Percentiles rank a stretch among this genome's conserved stretches.
These are phyloP conservation scores for Venturia asperata DNA, from an alignment of 2,329 filamentous ascomycete species.

Conservation along the genomic window DNA sequence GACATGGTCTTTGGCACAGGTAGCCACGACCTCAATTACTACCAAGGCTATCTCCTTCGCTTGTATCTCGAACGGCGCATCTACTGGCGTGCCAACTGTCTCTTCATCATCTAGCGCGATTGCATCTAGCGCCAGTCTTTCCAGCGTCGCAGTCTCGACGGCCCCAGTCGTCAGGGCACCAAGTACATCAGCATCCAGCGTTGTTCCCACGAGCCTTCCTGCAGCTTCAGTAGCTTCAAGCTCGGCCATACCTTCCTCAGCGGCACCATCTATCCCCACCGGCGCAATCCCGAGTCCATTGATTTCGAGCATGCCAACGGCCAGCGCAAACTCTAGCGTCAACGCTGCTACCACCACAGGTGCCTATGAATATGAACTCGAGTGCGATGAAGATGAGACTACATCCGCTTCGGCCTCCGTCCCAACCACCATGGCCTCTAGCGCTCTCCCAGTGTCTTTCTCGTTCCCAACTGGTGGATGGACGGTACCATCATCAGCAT, in stretches of 20 bases:
- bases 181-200: background rate
- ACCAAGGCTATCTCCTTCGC: slow-evolving; percentile 48
- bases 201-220: background rate
- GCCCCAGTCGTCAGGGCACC: background rate
- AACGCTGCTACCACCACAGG: background rate
- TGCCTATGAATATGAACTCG: background rate
- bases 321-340: background rate
- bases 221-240: background rate
- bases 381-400: background rate
- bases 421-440: background rate
- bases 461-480: background rate
- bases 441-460: background rate
- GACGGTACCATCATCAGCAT: background rate
- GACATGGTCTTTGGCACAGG: slow-evolving; percentile 42
- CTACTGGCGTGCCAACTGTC: background rate
- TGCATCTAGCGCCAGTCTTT: background rate
- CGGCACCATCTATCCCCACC: background rate
- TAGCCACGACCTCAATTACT: slow-evolving; percentile 24
- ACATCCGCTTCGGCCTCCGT: background rate
- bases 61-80: slow-evolving; percentile 31
- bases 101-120: background rate
- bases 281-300: background rate
- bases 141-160: background rate
- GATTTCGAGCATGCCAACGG: background rate
- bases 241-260: background rate